These are phyloP conservation scores for Raphanus sativus DNA, from an alignment of 345 rosid species.

Conservation along the genomic window DNA sequence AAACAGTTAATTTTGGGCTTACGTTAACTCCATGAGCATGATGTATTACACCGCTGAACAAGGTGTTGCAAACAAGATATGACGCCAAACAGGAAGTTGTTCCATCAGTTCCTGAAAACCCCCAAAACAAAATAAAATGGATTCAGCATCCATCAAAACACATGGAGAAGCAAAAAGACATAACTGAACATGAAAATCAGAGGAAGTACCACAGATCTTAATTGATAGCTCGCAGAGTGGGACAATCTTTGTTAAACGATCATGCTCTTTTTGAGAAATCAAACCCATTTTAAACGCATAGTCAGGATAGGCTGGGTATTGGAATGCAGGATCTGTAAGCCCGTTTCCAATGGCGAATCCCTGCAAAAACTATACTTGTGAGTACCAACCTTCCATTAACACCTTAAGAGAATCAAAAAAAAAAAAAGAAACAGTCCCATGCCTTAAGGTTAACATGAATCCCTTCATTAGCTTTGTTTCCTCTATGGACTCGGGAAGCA, in stretches of 20 bases:
- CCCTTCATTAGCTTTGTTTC: slow-evolving; percentile 93
- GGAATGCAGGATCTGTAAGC: slow-evolving; percentile 89
- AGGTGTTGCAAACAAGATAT: slow-evolving; percentile 81
- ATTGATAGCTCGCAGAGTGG: slow-evolving; percentile 83
- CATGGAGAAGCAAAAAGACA: background rate
- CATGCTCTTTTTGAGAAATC: slow-evolving; percentile 53
- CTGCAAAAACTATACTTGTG: slow-evolving; percentile 45
- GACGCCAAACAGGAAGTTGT: slow-evolving; percentile 93
- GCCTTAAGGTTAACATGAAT: slow-evolving; percentile 89
- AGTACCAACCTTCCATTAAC: slow-evolving; percentile 8
- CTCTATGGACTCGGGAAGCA: slow-evolving; percentile 86
- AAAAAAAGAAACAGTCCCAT: slow-evolving; percentile 4
- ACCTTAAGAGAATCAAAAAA: background rate
- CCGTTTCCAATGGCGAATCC: slow-evolving; percentile 99
- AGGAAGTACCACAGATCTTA: slow-evolving; percentile 81
- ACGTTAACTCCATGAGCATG: slow-evolving; percentile 70
- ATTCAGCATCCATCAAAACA: slow-evolving; percentile 11
- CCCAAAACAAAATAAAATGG: slow-evolving; percentile 1
- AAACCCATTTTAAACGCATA: slow-evolving; percentile 86
- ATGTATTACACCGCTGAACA: slow-evolving; percentile 70
- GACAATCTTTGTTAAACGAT: slow-evolving; percentile 68
- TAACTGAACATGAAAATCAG: slow-evolving; percentile 2
- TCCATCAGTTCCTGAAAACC: slow-evolving; percentile 84
- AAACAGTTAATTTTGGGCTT: slow-evolving; percentile 21
- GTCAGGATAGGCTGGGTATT: slow-evolving; percentile 93